phyloP scores from a whole-genome alignment of 306 rosid genomes.

The Dicorynia guianensis region DNA sequence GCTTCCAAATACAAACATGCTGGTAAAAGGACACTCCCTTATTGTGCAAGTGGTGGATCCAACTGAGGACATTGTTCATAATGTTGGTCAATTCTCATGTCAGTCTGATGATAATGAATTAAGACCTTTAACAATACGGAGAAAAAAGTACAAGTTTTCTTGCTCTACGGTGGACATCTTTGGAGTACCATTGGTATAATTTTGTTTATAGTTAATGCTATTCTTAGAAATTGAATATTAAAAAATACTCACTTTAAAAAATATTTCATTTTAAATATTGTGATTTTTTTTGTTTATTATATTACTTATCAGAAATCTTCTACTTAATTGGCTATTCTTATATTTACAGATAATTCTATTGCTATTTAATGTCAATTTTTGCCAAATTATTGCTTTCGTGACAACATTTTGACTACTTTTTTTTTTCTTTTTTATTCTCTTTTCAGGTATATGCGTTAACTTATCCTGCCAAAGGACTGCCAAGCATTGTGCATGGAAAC shows the following conservation, averaged over 20 bases:
- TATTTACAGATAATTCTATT: too few relatives aligned
- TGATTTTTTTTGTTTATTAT: too few relatives aligned
- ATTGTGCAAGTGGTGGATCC: background rate
- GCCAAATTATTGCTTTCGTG: background rate
- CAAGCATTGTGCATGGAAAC: constrained; percentile 8
- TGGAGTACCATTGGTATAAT: constrained; percentile 37
- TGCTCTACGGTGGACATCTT: constrained; percentile 34
- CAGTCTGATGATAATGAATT: background rate
- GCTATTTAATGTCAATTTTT: background rate
- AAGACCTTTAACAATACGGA: background rate
- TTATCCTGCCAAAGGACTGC: background rate
- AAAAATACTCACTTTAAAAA: too few relatives aligned
- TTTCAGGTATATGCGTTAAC: constrained; percentile 18
- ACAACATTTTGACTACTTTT: background rate
- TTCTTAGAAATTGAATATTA: too few relatives aligned
- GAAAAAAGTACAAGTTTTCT: background rate
- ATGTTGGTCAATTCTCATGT: constrained; percentile 26
- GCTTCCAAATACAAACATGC: constrained; percentile 11
- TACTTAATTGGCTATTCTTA: too few relatives aligned
- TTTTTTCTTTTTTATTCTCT: background rate
- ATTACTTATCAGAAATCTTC: too few relatives aligned
- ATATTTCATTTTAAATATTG: too few relatives aligned
- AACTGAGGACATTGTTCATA: background rate
- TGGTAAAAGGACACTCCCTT: background rate
- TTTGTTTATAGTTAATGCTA: too few relatives aligned